Evolutionary conservation across 2,329 filamentous ascomycete species (phyloP).

Genomic region (Fusarium proliferatum): DNA sequence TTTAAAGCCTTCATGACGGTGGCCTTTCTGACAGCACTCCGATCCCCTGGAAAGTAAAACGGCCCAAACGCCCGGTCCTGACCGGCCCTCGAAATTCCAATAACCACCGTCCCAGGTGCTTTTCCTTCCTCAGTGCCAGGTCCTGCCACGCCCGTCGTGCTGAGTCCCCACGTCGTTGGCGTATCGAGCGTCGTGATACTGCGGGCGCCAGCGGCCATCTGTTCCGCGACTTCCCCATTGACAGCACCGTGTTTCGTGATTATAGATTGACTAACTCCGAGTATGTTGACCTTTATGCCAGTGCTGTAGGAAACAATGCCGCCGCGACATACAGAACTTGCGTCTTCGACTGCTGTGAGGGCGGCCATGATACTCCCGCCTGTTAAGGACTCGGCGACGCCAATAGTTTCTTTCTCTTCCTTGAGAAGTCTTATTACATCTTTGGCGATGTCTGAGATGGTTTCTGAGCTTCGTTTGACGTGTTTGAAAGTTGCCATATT

Average conservation of each 20-base stretch:
- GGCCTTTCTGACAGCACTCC: slow-evolving; percentile 14
- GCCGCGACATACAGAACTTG: slow-evolving; percentile 48
- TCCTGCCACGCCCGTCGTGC: slow-evolving; percentile 28
- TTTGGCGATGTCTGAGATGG: slow-evolving; percentile 21
- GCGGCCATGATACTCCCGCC: slow-evolving; percentile 48
- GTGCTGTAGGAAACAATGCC: slow-evolving; percentile 50
- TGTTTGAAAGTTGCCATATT: slow-evolving; percentile 9
- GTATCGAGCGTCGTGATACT: slow-evolving; percentile 22
- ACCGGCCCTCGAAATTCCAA: slow-evolving; percentile 19
- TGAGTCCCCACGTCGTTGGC: slow-evolving; percentile 34
- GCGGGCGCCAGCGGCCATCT: slow-evolving; percentile 33
- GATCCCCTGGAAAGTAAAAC: slow-evolving; percentile 27
- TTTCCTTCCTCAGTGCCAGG: slow-evolving; percentile 28
- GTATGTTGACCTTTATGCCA: slow-evolving; percentile 43
- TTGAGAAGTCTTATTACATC: slow-evolving; percentile 31
- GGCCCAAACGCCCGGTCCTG: slow-evolving; percentile 13
- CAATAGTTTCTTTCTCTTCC: slow-evolving; percentile 41
- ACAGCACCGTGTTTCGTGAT: slow-evolving; percentile 26
- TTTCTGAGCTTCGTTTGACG: slow-evolving; percentile 16
- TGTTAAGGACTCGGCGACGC: slow-evolving; percentile 49
- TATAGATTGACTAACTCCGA: slow-evolving; percentile 33
- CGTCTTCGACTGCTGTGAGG: slow-evolving; percentile 46
- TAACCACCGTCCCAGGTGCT: slow-evolving; percentile 28
- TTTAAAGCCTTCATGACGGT: slow-evolving; percentile 8
- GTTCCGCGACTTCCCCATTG: slow-evolving; percentile 31